phyloP scores from a whole-genome alignment of 139 green algal genomes.

The Pleodorina starrii region DNA sequence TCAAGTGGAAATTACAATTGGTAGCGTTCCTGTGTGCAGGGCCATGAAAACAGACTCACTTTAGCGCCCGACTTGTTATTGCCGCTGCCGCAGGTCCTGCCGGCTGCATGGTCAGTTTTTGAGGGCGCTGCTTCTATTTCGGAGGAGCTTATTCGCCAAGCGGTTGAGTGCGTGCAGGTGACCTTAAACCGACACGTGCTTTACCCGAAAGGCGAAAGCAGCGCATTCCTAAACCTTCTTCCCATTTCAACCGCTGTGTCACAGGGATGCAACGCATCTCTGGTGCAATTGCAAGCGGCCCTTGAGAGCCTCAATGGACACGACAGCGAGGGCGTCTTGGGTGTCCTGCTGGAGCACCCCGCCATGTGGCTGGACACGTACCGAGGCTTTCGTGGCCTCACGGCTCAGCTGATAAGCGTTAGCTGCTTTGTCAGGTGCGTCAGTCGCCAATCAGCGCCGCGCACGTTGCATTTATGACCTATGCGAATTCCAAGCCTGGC shows the following conservation, averaged over 20 bases:
- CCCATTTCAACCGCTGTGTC: not conserved
- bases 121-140: not conserved
- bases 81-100: not conserved
- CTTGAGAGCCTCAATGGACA: not conserved
- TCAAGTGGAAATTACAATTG: too few relatives aligned
- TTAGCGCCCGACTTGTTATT: too few relatives aligned
- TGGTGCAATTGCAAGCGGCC: not conserved
- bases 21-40: not conserved
- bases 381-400: slow-evolving; percentile 17
- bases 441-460: too few relatives aligned
- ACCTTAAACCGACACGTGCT: not conserved
- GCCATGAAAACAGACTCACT: not conserved
- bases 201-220: not conserved
- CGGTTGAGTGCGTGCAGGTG: slow-evolving; percentile 15
- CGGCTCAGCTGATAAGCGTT: not conserved
- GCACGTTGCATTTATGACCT: too few relatives aligned
- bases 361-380: slow-evolving; percentile 28
- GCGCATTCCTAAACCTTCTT: not conserved
- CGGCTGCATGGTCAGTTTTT: not conserved
- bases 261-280: not conserved
- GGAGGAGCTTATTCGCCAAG: not conserved
- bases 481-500: too few relatives aligned
- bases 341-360: slow-evolving; percentile 28
- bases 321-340: slow-evolving; percentile 20
- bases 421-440: not conserved